phyloP scores from a whole-genome alignment of 192 early-diverging fungal genomes.

The Mortierella antarctica region DNA sequence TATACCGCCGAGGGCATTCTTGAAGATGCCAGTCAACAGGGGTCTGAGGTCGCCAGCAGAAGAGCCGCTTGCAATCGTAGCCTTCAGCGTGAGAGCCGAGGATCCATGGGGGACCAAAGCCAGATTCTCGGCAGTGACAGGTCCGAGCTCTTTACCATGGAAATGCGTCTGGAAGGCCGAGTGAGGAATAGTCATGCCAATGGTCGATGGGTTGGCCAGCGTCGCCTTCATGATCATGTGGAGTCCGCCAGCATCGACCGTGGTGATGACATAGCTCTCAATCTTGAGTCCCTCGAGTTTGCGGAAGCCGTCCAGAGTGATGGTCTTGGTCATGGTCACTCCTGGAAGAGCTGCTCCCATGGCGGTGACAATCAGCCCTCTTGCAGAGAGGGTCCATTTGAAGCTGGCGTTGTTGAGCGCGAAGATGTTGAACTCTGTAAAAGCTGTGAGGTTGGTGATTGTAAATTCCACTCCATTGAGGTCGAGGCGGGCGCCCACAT shows the following conservation, averaged over 20 bases:
- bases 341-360: constrained; percentile 58
- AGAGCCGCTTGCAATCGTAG: constrained; percentile 6
- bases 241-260: constrained; percentile 31
- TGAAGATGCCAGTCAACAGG: constrained; percentile 16
- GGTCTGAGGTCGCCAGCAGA: constrained; percentile 3
- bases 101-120: constrained; percentile 27
- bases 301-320: constrained; percentile 58
- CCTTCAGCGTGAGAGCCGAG: constrained; percentile 21
- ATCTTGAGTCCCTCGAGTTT: constrained; percentile 37
- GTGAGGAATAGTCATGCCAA: constrained; percentile 48
- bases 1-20: constrained; percentile 14
- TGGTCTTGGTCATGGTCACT: constrained; percentile 57
- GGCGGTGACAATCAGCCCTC: constrained; percentile 42
- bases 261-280: constrained; percentile 25
- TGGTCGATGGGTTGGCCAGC: constrained; percentile 45
- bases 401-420: constrained; percentile 57
- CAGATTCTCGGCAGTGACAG: constrained; percentile 12
- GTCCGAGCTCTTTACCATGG: constrained; percentile 22
- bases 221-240: constrained; percentile 33
- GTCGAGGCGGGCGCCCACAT: constrained; percentile 54
- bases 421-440: constrained; percentile 54
- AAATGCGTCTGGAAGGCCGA: constrained; percentile 33
- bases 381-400: constrained; percentile 54
- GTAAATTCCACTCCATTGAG: constrained; percentile 36
- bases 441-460: constrained; percentile 37